phyloP scores from a whole-genome alignment of 345 rosid species.

The Citrus sp. region DNA sequence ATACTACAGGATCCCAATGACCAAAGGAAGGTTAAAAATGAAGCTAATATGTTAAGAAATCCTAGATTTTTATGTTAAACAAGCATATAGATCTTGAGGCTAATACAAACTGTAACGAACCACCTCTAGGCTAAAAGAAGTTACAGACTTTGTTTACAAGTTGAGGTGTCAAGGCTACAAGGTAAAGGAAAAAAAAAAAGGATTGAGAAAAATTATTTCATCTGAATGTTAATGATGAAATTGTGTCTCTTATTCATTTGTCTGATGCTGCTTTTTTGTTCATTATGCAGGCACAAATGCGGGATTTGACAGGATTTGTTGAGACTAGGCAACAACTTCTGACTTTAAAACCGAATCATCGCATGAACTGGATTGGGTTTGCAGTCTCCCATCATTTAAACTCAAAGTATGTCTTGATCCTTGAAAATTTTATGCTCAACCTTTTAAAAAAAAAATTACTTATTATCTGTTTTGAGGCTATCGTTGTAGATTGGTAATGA shows the following conservation, averaged over 20 bases:
- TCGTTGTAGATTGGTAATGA: neutral
- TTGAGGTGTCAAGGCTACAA: neutral
- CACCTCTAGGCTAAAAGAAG: neutral
- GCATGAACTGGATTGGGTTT: conserved; percentile 99
- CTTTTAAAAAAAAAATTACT: neutral
- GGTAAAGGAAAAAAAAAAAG: neutral
- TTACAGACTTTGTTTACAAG: neutral
- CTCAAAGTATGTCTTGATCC: conserved; percentile 55
- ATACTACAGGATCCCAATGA: neutral
- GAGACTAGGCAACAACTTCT: conserved; percentile 96
- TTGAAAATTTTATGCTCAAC: neutral
- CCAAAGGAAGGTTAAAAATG: no score
- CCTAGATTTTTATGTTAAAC: neutral
- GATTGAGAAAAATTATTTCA: neutral
- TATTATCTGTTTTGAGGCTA: neutral
- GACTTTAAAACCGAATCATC: conserved; percentile 93
- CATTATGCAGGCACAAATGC: conserved; percentile 91
- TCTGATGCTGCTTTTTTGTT: neutral
- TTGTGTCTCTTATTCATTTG: neutral
- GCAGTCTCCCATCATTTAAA: conserved; percentile 95
- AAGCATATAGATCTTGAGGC: neutral
- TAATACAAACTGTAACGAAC: neutral
- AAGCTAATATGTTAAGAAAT: neutral
- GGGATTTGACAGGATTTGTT: conserved; percentile 93
- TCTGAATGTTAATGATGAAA: neutral